Evolutionary conservation across 306 rosid species (phyloP).

Genomic region (Delonix regia): DNA sequence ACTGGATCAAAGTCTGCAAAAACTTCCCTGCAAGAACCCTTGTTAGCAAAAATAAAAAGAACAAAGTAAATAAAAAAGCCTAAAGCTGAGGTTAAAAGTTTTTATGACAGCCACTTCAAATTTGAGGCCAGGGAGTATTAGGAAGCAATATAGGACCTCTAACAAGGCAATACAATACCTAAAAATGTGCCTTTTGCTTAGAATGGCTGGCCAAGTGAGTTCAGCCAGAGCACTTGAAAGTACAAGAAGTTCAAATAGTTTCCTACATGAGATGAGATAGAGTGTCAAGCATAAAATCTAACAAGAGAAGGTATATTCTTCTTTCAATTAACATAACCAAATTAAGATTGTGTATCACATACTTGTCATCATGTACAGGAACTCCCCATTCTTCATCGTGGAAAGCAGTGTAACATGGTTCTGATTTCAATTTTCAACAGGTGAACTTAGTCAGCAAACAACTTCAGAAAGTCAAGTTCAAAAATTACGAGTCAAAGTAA

Average conservation of each 20-base stretch:
- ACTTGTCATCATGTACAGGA: conserved; percentile 88
- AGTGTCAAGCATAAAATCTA: conserved; percentile 38
- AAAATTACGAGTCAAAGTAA: conserved; percentile 23
- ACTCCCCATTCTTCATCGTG: conserved; percentile 94
- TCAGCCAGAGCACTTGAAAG: conserved; percentile 81
- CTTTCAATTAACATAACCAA: conserved; percentile 26
- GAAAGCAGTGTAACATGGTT: conserved; percentile 66
- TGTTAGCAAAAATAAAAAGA: conserved; percentile 28
- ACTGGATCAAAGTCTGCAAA: conserved; percentile 76
- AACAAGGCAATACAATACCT: conserved; percentile 60
- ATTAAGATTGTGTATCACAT: conserved; percentile 37
- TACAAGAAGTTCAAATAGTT: conserved; percentile 81
- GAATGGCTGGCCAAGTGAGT: conserved; percentile 82
- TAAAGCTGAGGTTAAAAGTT: neutral
- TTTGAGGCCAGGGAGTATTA: conserved; percentile 16
- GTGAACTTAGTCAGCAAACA: conserved; percentile 42
- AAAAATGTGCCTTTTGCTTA: conserved; percentile 75
- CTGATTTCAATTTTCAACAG: conserved; percentile 55
- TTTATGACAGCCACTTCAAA: conserved; percentile 5
- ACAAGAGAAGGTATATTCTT: conserved; percentile 6
- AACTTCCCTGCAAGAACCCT: conserved; percentile 72
- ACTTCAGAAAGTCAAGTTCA: conserved; percentile 23
- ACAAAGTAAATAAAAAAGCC: conserved; percentile 13
- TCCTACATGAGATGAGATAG: conserved; percentile 59
- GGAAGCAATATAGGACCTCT: conserved; percentile 11